Conservation (phyloP, 164 flowering plant genomes). For the Amborella trichopoda region DNA sequence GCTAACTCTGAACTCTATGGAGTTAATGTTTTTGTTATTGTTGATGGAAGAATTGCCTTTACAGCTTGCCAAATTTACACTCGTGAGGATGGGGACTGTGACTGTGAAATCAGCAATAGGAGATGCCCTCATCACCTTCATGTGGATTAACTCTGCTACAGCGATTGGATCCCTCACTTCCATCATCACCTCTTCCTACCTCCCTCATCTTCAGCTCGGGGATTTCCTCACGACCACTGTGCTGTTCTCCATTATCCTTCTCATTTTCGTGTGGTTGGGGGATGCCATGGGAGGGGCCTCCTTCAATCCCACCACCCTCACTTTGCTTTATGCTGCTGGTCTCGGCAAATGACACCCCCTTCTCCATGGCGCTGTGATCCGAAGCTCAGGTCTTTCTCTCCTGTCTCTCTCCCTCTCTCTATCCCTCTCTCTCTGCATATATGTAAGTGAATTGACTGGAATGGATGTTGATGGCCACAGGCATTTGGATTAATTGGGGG, state of each 20-base stretch:
- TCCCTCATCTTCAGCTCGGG: constrained; percentile 18
- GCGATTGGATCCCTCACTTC: constrained; percentile 32
- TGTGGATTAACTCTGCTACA: constrained; percentile 57
- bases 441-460: background rate
- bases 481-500: constrained; percentile 48
- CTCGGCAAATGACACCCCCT: constrained; percentile 33
- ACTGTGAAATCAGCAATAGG: constrained; percentile 31
- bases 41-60: too few relatives aligned
- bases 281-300: constrained; percentile 59
- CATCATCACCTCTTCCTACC: constrained; percentile 17
- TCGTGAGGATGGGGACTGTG: constrained; percentile 3
- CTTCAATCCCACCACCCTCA: constrained; percentile 64
- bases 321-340: constrained; percentile 70
- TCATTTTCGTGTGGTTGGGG: constrained; percentile 36
- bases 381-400: constrained; percentile 60
- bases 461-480: background rate
- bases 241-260: constrained; percentile 24
- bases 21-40: too few relatives aligned
- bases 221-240: constrained; percentile 21
- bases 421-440: too few relatives aligned
- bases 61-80: too few relatives aligned
- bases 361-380: constrained; percentile 64
- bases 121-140: constrained; percentile 42
- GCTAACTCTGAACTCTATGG: too few relatives aligned
- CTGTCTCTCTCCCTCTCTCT: too few relatives aligned